Evolutionary conservation across 305 asterid species (phyloP), one percentile per base, ranked within the genome.

Genomic region (Solanum hybrid): DNA sequence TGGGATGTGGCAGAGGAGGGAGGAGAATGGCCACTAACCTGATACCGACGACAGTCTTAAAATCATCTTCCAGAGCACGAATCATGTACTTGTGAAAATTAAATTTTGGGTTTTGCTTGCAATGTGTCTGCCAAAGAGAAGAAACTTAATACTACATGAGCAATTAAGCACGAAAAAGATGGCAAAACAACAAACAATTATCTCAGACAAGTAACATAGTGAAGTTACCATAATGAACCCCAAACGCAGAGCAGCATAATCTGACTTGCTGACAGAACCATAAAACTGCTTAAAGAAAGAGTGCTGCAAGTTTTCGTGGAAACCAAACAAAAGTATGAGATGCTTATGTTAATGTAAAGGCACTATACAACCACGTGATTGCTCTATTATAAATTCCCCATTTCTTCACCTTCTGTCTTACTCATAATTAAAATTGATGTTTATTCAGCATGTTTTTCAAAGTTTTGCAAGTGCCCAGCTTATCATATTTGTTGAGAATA

Each of bases 51-150:
- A 97, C 99, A 78, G 35, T 93, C 94, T 92, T 95, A 91, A 95
- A 95, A 93, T 96, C 99, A 79, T 91, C 98, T 93, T 96, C 99
- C 31, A 96, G 89, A 51, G 99, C 98, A 88, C 99, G 99, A 34
- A 96, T 93, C 97, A 97, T 96, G 94, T 98, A 98, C 91, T 95
- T 96, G 95, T 98, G 98, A 91, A 98, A 98, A 93, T 98, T 94
- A 91, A 98, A 98, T 93, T 95, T 96, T 14, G 95, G 98, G 92
- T 95, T 98, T 90, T 96, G 95, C 92, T 91, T 92, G 93, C 99
- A 96, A 92, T 96, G 99, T 71, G 97, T 93, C 99, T 98, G 87
- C 27, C 88, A 86, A 72, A 91, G 84, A 73, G 90, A 91, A 81
- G 90, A 87, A 89, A 85, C 87, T 88, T 66, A 73, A 29, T 90